Conservation (phyloP, 192 early-diverging fungal genomes). For the Podila horticola region DNA sequence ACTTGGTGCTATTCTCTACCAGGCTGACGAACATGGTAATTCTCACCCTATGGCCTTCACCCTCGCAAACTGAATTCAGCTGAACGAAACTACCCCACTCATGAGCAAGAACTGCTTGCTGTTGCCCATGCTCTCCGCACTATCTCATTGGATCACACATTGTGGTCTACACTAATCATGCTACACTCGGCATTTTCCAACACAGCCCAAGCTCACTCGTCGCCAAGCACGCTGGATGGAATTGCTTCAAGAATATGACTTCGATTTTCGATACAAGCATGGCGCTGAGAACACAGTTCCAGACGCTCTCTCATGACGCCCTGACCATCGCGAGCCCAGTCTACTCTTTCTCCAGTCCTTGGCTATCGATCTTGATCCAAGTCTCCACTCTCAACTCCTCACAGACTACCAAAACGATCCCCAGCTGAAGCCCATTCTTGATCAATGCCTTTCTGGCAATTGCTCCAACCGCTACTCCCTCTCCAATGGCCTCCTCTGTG, state of each 20-base stretch:
- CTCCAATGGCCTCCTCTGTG: too few relatives aligned
- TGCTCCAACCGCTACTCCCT: too few relatives aligned
- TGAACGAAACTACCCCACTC: not conserved
- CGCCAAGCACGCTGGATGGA: constrained; percentile 18
- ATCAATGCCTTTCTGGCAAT: too few relatives aligned
- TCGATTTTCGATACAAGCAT: constrained; percentile 9
- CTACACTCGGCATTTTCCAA: constrained; percentile 19
- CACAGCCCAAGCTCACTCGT: constrained; percentile 12
- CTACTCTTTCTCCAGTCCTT: not conserved
- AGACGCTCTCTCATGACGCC: constrained; percentile 30
- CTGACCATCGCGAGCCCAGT: not conserved
- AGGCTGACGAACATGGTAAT: not conserved
- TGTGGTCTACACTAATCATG: constrained; percentile 5
- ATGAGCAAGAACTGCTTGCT: constrained; percentile 7
- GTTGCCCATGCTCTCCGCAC: not conserved
- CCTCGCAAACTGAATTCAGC: not conserved
- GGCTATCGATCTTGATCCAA: not conserved
- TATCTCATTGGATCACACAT: constrained; percentile 4
- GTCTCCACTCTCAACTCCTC: not conserved
- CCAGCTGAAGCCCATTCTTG: too few relatives aligned
- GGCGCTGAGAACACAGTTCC: constrained; percentile 25
- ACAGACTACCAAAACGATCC: not conserved
- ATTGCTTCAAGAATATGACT: constrained; percentile 4
- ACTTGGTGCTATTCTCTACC: constrained; percentile 3
- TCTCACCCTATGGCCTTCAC: not conserved